Conservation (phyloP, 352 stramenopile species). For the Phytophthora multivora region DNA sequence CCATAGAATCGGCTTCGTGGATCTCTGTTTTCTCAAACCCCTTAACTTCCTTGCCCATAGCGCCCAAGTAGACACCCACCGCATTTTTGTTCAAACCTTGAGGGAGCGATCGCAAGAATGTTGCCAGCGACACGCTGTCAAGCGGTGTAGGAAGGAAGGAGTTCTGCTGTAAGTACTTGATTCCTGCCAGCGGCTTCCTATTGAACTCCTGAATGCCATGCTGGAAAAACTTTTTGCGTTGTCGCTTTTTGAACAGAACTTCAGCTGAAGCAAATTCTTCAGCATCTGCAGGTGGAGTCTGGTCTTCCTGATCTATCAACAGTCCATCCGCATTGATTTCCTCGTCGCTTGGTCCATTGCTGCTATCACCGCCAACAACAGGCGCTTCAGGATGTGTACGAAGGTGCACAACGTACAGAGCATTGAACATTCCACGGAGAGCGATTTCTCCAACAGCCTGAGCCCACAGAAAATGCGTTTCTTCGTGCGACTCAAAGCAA, state of each 20-base stretch:
- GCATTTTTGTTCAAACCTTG: conserved; percentile 83
- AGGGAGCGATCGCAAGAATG: conserved; percentile 81
- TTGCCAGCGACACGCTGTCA: conserved; percentile 82
- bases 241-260: conserved; percentile 57
- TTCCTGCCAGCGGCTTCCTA: conserved; percentile 88
- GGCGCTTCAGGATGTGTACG: conserved; percentile 46
- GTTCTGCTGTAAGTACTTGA: conserved; percentile 86
- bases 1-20: conserved; percentile 82
- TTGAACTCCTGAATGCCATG: conserved; percentile 95
- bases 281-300: conserved; percentile 1
- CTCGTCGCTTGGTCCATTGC: conserved; percentile 28
- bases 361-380: conserved; percentile 16
- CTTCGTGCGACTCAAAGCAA: conserved; percentile 76
- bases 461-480: conserved; percentile 73
- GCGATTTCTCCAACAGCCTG: conserved; percentile 70
- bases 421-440: conserved; percentile 75
- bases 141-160: conserved; percentile 78
- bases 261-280: conserved; percentile 52
- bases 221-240: conserved; percentile 86
- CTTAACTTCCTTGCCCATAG: conserved; percentile 81
- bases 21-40: conserved; percentile 74
- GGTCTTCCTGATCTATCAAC: conserved; percentile 34
- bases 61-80: conserved; percentile 87
- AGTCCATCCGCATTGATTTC: conserved; percentile 37
- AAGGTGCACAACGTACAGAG: conserved; percentile 74